Conservation (phyloP, 176 grass and related monocot species). For the Raddia guianensis region DNA sequence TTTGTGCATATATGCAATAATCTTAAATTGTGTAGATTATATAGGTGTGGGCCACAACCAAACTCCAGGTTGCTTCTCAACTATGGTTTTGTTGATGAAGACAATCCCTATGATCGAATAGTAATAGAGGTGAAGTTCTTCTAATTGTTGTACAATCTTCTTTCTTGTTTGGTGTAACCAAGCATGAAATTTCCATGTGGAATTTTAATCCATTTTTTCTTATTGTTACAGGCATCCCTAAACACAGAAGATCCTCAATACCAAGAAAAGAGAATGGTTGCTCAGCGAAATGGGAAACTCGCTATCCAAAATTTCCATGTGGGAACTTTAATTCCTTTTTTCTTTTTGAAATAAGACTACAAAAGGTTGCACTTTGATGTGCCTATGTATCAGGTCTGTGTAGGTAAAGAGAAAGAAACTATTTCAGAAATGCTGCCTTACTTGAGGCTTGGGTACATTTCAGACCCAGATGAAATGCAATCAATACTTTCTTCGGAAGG, state of each 20-base stretch:
- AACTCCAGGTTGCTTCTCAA: slow-evolving; percentile 97
- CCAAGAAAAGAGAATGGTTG: slow-evolving; percentile 98
- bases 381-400: slow-evolving; percentile 57
- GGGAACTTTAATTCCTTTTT: slow-evolving; percentile 35
- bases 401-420: slow-evolving; percentile 89
- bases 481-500: slow-evolving; percentile 90
- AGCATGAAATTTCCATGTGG: background rate
- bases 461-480: slow-evolving; percentile 91
- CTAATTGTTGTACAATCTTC: slow-evolving; percentile 12
- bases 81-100: slow-evolving; percentile 98
- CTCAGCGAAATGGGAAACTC: slow-evolving; percentile 93
- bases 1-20: slow-evolving; percentile 24
- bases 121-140: slow-evolving; percentile 66
- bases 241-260: slow-evolving; percentile 98
- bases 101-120: slow-evolving; percentile 96
- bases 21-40: slow-evolving; percentile 57
- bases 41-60: slow-evolving; percentile 97
- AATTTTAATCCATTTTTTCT: background rate
- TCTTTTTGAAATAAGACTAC: slow-evolving; percentile 24
- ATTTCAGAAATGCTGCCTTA: slow-evolving; percentile 93
- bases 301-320: slow-evolving; percentile 96
- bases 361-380: slow-evolving; percentile 44
- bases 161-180: slow-evolving; percentile 40
- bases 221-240: slow-evolving; percentile 76
- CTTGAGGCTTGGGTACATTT: slow-evolving; percentile 88